Conservation (phyloP, 331 rosid species). For the Phaseolus coccineus region DNA sequence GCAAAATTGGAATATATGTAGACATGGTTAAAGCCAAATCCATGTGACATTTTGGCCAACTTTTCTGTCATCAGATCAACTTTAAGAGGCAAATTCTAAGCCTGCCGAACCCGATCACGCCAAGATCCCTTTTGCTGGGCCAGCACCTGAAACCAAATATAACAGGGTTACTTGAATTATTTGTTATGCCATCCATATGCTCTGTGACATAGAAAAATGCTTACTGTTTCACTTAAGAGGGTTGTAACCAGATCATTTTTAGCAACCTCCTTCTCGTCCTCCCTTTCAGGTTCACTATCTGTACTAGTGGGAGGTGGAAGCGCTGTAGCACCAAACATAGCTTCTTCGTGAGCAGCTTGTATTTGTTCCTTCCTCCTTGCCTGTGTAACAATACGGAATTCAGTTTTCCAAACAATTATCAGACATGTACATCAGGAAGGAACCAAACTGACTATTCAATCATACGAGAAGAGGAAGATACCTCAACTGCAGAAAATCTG, state of each 20-base stretch:
- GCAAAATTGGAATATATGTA: constrained; percentile 15
- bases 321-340: constrained; percentile 82
- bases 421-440: constrained; percentile 30
- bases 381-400: constrained; percentile 48
- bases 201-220: constrained; percentile 16
- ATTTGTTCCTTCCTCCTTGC: constrained; percentile 78
- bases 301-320: constrained; percentile 50
- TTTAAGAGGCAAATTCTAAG: constrained; percentile 40
- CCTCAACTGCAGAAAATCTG: constrained; percentile 88
- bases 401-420: constrained; percentile 21
- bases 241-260: constrained; percentile 57
- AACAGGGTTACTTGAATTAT: constrained; percentile 23
- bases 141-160: constrained; percentile 65
- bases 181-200: neutral
- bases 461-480: constrained; percentile 38
- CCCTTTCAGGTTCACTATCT: constrained; percentile 66
- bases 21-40: constrained; percentile 26
- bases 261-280: constrained; percentile 54
- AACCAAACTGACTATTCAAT: constrained; percentile 12
- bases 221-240: constrained; percentile 85
- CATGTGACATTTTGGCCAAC: neutral
- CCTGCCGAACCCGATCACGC: constrained; percentile 84
- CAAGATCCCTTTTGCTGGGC: constrained; percentile 88
- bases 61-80: constrained; percentile 27
- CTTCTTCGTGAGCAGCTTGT: constrained; percentile 91